A percentile compares a stretch with the other conserved stretches of the same genome.
These are phyloP conservation scores for Plasmodium cynomolgi DNA, from an alignment of 169 alveolate genomes.

Conservation along the genomic window DNA sequence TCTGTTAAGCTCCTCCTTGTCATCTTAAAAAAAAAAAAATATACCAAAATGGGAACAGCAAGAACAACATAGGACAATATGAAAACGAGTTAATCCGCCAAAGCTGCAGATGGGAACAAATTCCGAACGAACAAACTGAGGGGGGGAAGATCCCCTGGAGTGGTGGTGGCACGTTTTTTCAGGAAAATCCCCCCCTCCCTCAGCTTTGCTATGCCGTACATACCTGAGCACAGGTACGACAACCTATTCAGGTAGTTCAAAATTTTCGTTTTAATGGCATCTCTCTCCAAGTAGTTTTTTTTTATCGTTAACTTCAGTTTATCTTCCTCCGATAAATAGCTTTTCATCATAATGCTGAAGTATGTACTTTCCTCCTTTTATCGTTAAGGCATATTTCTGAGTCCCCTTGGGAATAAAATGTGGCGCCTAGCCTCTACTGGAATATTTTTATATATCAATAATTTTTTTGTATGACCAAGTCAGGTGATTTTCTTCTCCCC, in stretches of 20 bases:
- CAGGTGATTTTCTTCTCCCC: neutral
- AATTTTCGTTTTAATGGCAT: conserved; percentile 58
- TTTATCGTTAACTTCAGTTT: conserved; percentile 47
- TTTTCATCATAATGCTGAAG: conserved; percentile 28
- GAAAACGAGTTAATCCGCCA: neutral
- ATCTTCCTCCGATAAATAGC: conserved; percentile 49
- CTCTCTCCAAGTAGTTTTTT: conserved; percentile 49
- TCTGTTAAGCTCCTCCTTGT: neutral
- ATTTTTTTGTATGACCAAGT: neutral
- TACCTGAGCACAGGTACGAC: conserved; percentile 54
- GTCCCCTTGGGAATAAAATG: neutral
- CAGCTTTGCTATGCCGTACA: neutral
- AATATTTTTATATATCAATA: neutral
- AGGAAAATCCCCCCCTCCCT: neutral
- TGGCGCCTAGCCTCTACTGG: neutral
- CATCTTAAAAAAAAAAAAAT: conserved; percentile 16
- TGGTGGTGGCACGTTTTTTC: neutral
- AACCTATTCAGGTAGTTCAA: conserved; percentile 53
- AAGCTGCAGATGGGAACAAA: neutral
- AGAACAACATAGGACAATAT: neutral
- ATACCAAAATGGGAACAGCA: neutral
- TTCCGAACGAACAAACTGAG: neutral
- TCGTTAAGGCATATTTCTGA: neutral
- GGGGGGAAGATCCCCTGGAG: neutral
- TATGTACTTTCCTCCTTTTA: neutral